Base-by-base conservation (phyloP, 192 early-diverging fungal species). In the Funneliformis mosseae region DNA sequence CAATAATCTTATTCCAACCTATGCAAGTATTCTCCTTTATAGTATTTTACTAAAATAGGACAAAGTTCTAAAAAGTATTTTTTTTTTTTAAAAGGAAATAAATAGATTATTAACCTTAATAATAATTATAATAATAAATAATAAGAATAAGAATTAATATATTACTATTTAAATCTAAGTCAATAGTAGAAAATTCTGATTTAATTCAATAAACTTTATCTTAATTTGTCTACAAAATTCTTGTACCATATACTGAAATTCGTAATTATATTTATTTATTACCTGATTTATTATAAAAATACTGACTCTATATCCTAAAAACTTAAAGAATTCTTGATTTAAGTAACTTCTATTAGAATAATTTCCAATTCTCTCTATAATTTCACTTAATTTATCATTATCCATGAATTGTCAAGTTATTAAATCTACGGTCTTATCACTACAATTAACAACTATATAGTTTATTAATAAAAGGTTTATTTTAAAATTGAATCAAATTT, bases 401-500 rank as follows among this genome's bases (percentile, higher is more conserved):
- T 25, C 12, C n/a, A 74, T 55, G 5, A 50, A 27, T 25, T 33
- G 11, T 18, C 8, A 42, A 73, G 75, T 82, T 87, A 76, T 90
- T 76, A 88, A 81, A 85, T 90, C 89, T 0, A 90, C 89, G 4
- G 89, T 90, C 67, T 86, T 86, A 66, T 86, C 87, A 77, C 89
- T 87, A 39, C 86, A 87, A 83, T 90, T 86, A 72, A 86, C 87
- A 64, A 90, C 87, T 86, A 90, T 88, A 68, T 88, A 90, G 2
- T 84, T 82, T 25, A 85, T 82, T 74, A 46, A 27, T 23, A 55
- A 33, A 27, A 41, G 45, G n/a, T 72, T 14, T n/a, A n/a, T 16
- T 5, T 18, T 25, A 72, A 38, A 9, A 27, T 16, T n/a, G 23
- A 55, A 0, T 3, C 25, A 8, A 45, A 3, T 12, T 23, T 4